These are phyloP conservation scores for Rhododendron ferrugineum DNA, from an alignment of 148 eudicot species.

Conservation along the genomic window DNA sequence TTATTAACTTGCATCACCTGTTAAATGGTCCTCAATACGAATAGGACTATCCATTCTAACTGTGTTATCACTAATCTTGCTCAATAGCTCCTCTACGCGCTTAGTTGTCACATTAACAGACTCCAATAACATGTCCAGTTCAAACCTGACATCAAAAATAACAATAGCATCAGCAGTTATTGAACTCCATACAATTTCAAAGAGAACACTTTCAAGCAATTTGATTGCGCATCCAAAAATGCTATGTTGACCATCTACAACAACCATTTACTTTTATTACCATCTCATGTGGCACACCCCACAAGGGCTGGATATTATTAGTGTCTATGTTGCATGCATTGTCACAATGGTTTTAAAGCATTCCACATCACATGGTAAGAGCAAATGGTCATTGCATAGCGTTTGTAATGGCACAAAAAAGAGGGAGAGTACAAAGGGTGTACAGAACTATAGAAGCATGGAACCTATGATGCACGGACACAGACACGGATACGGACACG, in stretches of 20 bases:
- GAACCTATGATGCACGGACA: background rate
- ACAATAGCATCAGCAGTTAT: constrained; percentile 2
- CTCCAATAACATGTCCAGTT: constrained; percentile 90
- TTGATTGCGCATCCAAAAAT: background rate
- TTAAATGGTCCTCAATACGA: constrained; percentile 55
- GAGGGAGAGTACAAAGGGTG: background rate
- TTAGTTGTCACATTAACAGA: constrained; percentile 67
- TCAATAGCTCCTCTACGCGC: constrained; percentile 77
- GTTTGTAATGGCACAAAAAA: background rate
- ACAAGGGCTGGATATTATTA: background rate
- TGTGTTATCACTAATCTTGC: constrained; percentile 52
- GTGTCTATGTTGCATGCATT: background rate
- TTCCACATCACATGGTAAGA: background rate
- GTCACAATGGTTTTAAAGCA: background rate
- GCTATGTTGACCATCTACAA: background rate
- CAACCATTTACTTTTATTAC: background rate
- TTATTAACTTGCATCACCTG: constrained; percentile 13
- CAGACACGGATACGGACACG: too few relatives aligned
- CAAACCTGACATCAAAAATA: constrained; percentile 53
- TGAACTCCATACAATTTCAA: background rate
- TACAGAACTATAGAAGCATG: background rate
- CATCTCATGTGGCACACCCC: background rate
- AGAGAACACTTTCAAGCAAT: background rate
- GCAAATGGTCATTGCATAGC: background rate
- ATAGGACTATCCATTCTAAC: constrained; percentile 52